Evolutionary conservation across 768 basidiomycete species (phyloP).

Genomic region (Termitomyces sp.): DNA sequence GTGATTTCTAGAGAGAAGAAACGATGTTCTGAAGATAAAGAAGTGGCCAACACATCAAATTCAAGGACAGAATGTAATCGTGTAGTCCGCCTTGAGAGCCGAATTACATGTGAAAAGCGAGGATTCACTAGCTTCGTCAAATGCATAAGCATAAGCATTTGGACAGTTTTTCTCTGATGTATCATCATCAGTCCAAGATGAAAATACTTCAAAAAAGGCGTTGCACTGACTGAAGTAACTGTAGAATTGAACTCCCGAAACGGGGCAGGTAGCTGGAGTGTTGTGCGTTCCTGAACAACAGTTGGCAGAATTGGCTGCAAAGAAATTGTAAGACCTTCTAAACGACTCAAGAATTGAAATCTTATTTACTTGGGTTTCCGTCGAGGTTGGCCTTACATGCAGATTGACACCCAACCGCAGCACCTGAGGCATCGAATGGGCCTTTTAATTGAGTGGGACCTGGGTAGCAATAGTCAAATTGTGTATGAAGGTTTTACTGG

Average conservation of each 20-base stretch:
- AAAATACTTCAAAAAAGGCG: not conserved
- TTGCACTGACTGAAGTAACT: slow-evolving; percentile 21
- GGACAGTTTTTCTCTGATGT: not conserved
- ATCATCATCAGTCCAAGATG: not conserved
- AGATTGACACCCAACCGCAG: slow-evolving; percentile 51
- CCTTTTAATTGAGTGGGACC: slow-evolving; percentile 45
- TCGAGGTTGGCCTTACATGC: slow-evolving; percentile 39
- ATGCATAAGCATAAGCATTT: not conserved
- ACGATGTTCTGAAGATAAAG: too few species aligned
- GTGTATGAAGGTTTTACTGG: not conserved
- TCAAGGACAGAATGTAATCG: not conserved
- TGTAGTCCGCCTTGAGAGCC: not conserved
- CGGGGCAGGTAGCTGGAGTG: slow-evolving; percentile 33
- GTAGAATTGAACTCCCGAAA: slow-evolving; percentile 26
- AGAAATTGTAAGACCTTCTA: not conserved
- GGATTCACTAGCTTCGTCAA: not conserved
- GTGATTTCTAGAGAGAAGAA: too few species aligned
- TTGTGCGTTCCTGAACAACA: slow-evolving; percentile 33
- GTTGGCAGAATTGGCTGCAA: slow-evolving; percentile 28
- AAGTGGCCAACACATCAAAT: too few species aligned
- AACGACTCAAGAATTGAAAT: not conserved
- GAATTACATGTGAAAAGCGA: not conserved
- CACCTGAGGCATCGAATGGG: slow-evolving; percentile 42
- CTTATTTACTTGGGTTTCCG: slow-evolving; percentile 21
- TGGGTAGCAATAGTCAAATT: not conserved